Conservation (phyloP, 169 alveolate genomes). For the Plasmodium malariae region DNA sequence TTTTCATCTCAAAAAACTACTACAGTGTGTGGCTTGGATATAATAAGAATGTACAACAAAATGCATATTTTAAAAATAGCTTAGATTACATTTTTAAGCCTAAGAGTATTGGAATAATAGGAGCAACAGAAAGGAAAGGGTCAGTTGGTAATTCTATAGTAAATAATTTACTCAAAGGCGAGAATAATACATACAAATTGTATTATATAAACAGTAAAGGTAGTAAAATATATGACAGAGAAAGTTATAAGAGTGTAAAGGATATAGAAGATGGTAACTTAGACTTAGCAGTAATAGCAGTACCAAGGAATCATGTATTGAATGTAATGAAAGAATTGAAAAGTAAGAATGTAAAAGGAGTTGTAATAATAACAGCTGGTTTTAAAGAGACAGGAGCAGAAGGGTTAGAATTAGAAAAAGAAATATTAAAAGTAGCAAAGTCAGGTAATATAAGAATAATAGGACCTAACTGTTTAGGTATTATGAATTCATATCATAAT, state of each 20-base stretch:
- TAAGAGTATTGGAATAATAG: constrained; percentile 80
- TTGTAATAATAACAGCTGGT: constrained; percentile 85
- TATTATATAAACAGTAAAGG: constrained; percentile 80
- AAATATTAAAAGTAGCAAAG: constrained; percentile 77
- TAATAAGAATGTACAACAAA: constrained; percentile 49
- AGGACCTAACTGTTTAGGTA: constrained; percentile 88
- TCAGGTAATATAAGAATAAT: constrained; percentile 78
- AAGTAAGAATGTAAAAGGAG: constrained; percentile 78
- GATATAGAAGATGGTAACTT: constrained; percentile 61
- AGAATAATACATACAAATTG: constrained; percentile 70
- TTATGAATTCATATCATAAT: constrained; percentile 76
- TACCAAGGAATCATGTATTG: constrained; percentile 79
- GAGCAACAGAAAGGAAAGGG: constrained; percentile 83
- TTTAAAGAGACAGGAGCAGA: constrained; percentile 84
- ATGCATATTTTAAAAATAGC: constrained; percentile 29
- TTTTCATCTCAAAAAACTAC: constrained; percentile 21
- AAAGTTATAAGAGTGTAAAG: constrained; percentile 64
- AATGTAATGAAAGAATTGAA: constrained; percentile 79
- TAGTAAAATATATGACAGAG: constrained; percentile 68
- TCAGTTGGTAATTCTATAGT: constrained; percentile 82
- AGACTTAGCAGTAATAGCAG: constrained; percentile 83
- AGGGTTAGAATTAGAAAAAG: constrained; percentile 78
- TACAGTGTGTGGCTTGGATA: constrained; percentile 64
- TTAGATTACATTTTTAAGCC: constrained; percentile 74
- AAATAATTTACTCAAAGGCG: constrained; percentile 75